Percentiles rank a stretch among this genome's conserved stretches.
phyloP scores from a whole-genome alignment of 2,329 filamentous ascomycete species.

The Hymenoscyphus occultus region DNA sequence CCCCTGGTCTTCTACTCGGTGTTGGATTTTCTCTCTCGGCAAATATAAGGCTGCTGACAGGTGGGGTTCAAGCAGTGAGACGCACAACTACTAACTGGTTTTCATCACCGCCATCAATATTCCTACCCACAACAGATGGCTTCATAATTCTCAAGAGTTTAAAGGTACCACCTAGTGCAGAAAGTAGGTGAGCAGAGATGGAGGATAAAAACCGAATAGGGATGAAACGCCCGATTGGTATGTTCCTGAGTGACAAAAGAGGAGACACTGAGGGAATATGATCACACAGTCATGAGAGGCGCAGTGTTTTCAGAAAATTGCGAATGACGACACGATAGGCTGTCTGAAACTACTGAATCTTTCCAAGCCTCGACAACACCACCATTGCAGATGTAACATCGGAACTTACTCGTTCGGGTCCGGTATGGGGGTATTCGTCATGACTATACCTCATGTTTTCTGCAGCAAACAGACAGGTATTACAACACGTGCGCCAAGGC shows the following conservation, averaged over 20 bases:
- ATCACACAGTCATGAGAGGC: not conserved
- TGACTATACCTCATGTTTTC: not conserved
- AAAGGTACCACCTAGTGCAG: not conserved
- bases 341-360: not conserved
- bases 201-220: not conserved
- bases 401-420: too few relatives aligned
- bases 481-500: not conserved
- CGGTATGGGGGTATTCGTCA: too few relatives aligned
- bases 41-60: not conserved
- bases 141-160: not conserved
- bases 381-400: not conserved
- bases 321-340: not conserved
- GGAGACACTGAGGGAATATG: not conserved
- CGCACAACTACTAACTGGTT: not conserved
- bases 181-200: not conserved
- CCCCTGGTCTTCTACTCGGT: slow-evolving; percentile 3
- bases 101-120: not conserved
- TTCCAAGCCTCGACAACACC: not conserved
- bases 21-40: not conserved
- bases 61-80: not conserved
- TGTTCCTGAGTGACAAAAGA: not conserved
- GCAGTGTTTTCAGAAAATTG: not conserved
- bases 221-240: not conserved
- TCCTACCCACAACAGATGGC: not conserved
- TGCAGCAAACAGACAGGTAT: not conserved